A percentile compares a stretch with the other conserved stretches of the same genome.
These are phyloP conservation scores for Coemansia pectinata DNA, from an alignment of 192 early-diverging fungal species.

Conservation along the genomic window DNA sequence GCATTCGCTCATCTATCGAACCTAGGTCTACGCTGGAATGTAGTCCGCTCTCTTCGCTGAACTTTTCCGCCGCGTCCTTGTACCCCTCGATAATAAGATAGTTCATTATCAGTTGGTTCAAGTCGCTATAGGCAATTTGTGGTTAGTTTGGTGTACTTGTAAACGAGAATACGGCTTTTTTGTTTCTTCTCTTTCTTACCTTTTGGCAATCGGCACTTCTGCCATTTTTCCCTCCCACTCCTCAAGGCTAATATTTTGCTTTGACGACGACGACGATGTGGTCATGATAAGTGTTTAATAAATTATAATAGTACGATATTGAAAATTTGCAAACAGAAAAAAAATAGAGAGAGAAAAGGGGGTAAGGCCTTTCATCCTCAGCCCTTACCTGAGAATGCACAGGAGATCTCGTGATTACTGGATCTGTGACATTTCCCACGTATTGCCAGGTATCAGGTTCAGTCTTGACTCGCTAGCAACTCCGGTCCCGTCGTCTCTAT, in stretches of 20 bases:
- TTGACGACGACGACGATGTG: conserved; percentile 51
- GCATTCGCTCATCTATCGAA: conserved; percentile 94
- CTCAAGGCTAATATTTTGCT: conserved; percentile 64
- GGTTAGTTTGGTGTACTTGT: background rate
- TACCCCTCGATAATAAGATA: conserved; percentile 98
- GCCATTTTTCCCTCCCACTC: conserved; percentile 86
- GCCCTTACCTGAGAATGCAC: background rate
- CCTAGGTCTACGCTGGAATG: conserved; percentile 77
- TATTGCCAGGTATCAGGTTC: background rate
- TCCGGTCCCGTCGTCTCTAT: background rate
- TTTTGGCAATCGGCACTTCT: conserved; percentile 82
- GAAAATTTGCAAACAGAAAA: background rate
- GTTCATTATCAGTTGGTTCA: conserved; percentile 99
- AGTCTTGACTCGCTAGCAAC: background rate
- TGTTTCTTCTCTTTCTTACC: conserved; percentile 51
- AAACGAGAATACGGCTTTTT: background rate
- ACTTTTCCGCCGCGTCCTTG: conserved; percentile 98
- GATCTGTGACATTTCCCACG: background rate
- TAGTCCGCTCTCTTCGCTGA: conserved; percentile 84
- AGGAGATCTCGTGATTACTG: background rate
- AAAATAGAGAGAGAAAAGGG: background rate
- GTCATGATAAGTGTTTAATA: conserved; percentile 3
- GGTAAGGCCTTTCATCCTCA: background rate
- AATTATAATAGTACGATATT: background rate
- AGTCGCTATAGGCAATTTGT: conserved; percentile 61